These are phyloP conservation scores for Clonostachys solani DNA, from an alignment of 2,329 filamentous ascomycete species.

Conservation along the genomic window DNA sequence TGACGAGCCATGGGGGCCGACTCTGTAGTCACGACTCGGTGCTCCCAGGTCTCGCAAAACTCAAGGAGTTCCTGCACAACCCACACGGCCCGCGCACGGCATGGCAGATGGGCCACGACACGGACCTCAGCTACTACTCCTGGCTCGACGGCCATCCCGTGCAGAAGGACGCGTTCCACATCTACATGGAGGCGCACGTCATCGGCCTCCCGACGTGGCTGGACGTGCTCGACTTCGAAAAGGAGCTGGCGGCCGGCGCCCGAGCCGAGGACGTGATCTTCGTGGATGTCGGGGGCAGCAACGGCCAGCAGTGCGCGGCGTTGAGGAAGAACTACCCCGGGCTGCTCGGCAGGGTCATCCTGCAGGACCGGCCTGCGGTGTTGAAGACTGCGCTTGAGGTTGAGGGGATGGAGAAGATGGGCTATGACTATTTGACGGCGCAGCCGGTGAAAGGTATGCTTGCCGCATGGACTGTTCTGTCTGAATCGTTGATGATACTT, in stretches of 20 bases:
- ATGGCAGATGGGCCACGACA: slow-evolving; percentile 8
- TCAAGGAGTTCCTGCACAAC: slow-evolving; percentile 2
- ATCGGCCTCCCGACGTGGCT: slow-evolving; percentile 13
- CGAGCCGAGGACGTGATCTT: slow-evolving; percentile 3
- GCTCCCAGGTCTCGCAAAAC: background rate
- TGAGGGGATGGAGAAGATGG: slow-evolving; percentile 13
- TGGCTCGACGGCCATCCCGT: slow-evolving; percentile 10
- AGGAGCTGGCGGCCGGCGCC: slow-evolving; percentile 5
- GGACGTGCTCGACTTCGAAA: slow-evolving; percentile 10
- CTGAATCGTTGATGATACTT: background rate
- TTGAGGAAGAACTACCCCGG: slow-evolving; percentile 5
- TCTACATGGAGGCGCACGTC: slow-evolving; percentile 16
- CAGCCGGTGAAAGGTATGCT: slow-evolving; percentile 15
- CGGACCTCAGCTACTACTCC: slow-evolving; percentile 8
- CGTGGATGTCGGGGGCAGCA: slow-evolving; percentile 13
- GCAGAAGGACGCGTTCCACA: slow-evolving; percentile 12
- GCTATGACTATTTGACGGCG: slow-evolving; percentile 10
- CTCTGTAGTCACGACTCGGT: background rate
- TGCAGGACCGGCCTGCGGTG: slow-evolving; percentile 14
- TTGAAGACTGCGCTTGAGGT: slow-evolving; percentile 9
- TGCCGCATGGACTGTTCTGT: too few species aligned
- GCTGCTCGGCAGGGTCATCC: slow-evolving; percentile 6
- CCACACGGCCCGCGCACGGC: slow-evolving; percentile 6
- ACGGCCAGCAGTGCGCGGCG: slow-evolving; percentile 10
- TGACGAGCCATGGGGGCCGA: slow-evolving; percentile 2